phyloP scores from a whole-genome alignment of 495 filamentous ascomycete species.

The Tuber aestivum region DNA sequence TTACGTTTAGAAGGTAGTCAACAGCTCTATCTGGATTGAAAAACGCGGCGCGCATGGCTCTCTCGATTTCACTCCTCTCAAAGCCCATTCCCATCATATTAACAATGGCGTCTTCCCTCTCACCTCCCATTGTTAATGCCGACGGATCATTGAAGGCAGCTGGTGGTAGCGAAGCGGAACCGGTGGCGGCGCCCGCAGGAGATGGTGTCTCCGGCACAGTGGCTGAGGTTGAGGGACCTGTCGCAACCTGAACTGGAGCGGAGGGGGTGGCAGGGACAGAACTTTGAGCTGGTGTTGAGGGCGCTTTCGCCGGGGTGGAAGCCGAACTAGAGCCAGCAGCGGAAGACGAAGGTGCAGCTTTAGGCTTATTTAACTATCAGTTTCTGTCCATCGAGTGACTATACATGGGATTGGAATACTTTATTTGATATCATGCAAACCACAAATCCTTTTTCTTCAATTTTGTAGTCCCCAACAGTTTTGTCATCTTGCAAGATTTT shows the following conservation, averaged over 20 bases:
- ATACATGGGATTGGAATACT: constrained; percentile 33
- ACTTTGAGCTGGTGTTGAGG: constrained; percentile 56
- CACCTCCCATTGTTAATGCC: constrained; percentile 72
- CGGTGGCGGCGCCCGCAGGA: constrained; percentile 48
- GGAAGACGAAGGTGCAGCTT: constrained; percentile 50
- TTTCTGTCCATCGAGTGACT: constrained; percentile 10
- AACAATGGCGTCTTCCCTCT: constrained; percentile 77
- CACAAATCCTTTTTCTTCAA: constrained; percentile 98
- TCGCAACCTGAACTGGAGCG: constrained; percentile 53
- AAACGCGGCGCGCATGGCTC: constrained; percentile 90
- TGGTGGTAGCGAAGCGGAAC: constrained; percentile 46
- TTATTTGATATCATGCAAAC: constrained; percentile 97
- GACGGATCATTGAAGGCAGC: constrained; percentile 66
- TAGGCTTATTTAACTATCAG: constrained; percentile 53
- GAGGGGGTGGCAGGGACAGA: constrained; percentile 64
- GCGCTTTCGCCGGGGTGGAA: constrained; percentile 51
- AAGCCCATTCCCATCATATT: constrained; percentile 99
- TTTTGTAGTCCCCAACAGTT: constrained; percentile 89
- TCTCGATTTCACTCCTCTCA: constrained; percentile 73
- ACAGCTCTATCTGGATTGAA: constrained; percentile 96
- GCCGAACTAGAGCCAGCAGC: constrained; percentile 51
- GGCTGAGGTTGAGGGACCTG: constrained; percentile 47
- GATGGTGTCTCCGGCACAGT: constrained; percentile 63
- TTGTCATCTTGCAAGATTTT: constrained; percentile 98
- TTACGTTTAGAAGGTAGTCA: constrained; percentile 83